phyloP scores from a whole-genome alignment of 1,139 yeast species.

The Sugiyamaella xylanicola region DNA sequence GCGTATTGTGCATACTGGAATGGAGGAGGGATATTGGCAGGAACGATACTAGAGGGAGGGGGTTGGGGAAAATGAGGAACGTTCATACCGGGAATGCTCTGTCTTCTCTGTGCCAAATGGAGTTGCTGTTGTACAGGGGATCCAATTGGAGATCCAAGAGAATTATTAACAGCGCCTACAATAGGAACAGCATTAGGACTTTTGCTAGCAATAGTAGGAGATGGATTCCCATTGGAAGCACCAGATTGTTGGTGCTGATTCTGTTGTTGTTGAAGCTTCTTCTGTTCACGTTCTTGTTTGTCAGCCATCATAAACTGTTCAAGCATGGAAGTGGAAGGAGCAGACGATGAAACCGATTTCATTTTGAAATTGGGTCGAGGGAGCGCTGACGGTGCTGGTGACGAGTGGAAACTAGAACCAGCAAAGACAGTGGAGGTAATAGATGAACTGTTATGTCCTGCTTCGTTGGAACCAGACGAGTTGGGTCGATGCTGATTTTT shows the following conservation, averaged over 20 bases:
- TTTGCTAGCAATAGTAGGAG: not conserved
- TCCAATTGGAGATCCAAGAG: slow-evolving; percentile 13
- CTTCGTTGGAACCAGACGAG: not conserved
- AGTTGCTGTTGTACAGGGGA: slow-evolving; percentile 20
- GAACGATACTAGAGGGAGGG: slow-evolving; percentile 10
- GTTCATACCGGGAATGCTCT: slow-evolving; percentile 19
- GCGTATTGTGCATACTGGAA: slow-evolving; percentile 12
- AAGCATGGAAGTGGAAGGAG: slow-evolving; percentile 28
- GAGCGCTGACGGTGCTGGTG: slow-evolving; percentile 49
- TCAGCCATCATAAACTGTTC: slow-evolving; percentile 36
- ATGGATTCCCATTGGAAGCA: not conserved
- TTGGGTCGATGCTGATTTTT: not conserved
- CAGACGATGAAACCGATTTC: slow-evolving; percentile 26
- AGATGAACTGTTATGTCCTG: slow-evolving; percentile 17
- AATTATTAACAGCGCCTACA: not conserved
- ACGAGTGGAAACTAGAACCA: slow-evolving; percentile 47
- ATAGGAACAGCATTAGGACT: not conserved
- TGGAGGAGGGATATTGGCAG: slow-evolving; percentile 16
- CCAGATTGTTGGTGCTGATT: not conserved
- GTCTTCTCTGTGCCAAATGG: slow-evolving; percentile 17
- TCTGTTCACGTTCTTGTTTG: slow-evolving; percentile 28
- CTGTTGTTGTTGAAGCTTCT: slow-evolving; percentile 10
- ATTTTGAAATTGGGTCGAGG: slow-evolving; percentile 45
- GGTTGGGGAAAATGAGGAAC: slow-evolving; percentile 23
- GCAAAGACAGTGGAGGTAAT: slow-evolving; percentile 37